Conservation (phyloP, 331 rosid species). For the Pyrus hybrid region DNA sequence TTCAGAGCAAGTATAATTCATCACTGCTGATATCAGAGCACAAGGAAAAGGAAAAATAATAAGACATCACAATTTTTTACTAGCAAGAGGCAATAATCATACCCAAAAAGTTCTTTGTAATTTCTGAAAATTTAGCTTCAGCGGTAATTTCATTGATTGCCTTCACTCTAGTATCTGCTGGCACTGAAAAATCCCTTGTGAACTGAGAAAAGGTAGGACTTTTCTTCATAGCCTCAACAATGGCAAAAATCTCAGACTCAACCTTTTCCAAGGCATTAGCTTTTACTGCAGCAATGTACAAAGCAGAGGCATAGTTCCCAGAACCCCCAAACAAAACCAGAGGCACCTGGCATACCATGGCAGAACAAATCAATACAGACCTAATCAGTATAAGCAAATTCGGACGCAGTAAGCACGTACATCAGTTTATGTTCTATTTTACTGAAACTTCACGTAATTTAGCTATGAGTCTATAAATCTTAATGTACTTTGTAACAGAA, state of each 20-base stretch:
- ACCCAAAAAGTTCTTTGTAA: constrained; percentile 69
- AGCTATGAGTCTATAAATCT: not conserved
- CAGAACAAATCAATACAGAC: not conserved
- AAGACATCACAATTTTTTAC: not conserved
- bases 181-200: constrained; percentile 51
- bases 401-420: not conserved
- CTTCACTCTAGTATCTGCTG: constrained; percentile 41
- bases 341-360: constrained; percentile 52
- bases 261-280: constrained; percentile 60
- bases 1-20: not conserved
- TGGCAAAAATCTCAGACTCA: constrained; percentile 55
- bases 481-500: not conserved
- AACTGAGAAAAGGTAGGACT: constrained; percentile 50
- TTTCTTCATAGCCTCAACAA: constrained; percentile 46
- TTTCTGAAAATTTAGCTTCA: constrained; percentile 64
- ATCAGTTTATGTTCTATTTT: not conserved
- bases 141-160: constrained; percentile 39
- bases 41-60: not conserved
- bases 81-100: constrained; percentile 12
- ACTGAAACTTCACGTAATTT: not conserved
- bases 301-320: constrained; percentile 89
- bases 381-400: not conserved
- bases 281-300: constrained; percentile 72
- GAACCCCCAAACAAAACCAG: constrained; percentile 74
- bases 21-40: not conserved